A percentile compares a stretch with the other conserved stretches of the same genome.
Conservation (phyloP, 2,329 filamentous ascomycete species). For the Geoglossum cookeanum region DNA sequence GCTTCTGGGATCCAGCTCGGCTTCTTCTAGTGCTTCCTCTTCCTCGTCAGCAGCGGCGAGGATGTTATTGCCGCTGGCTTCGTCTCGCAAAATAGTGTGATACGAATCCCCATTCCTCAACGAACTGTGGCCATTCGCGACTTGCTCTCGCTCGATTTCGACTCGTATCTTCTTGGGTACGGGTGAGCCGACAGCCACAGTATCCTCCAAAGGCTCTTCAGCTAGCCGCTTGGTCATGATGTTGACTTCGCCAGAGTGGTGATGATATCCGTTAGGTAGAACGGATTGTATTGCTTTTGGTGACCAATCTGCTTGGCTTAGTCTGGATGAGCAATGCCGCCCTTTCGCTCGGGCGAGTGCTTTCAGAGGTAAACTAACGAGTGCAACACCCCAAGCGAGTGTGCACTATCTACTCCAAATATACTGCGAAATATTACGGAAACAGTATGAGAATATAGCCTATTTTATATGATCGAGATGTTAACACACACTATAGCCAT, state of each 20-base stretch:
- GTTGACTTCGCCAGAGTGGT: neutral
- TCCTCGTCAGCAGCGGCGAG: conserved; percentile 18
- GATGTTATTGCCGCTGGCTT: neutral
- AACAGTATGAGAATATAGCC: too few species aligned
- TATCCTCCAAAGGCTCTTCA: conserved; percentile 24
- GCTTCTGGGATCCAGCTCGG: conserved; percentile 14
- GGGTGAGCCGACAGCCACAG: conserved; percentile 23
- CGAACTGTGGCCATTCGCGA: conserved; percentile 11
- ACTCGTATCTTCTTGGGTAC: conserved; percentile 26
- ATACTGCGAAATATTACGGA: too few species aligned
- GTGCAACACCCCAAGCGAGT: too few species aligned
- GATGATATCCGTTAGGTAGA: neutral
- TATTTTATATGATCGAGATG: too few species aligned
- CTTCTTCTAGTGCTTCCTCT: conserved; percentile 20
- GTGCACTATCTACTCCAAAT: too few species aligned
- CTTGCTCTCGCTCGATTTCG: conserved; percentile 17
- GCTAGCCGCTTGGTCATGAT: conserved; percentile 29
- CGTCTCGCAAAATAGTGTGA: conserved; percentile 6
- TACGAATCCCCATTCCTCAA: conserved; percentile 4
- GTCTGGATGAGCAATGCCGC: too few species aligned
- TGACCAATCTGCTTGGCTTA: too few species aligned
- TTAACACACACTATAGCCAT: too few species aligned
- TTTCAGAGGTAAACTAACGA: too few species aligned
- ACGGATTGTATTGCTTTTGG: neutral
- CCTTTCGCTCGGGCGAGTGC: too few species aligned